Evolutionary conservation across 768 basidiomycete species (phyloP).

Genomic region (Lactarius sp.): DNA sequence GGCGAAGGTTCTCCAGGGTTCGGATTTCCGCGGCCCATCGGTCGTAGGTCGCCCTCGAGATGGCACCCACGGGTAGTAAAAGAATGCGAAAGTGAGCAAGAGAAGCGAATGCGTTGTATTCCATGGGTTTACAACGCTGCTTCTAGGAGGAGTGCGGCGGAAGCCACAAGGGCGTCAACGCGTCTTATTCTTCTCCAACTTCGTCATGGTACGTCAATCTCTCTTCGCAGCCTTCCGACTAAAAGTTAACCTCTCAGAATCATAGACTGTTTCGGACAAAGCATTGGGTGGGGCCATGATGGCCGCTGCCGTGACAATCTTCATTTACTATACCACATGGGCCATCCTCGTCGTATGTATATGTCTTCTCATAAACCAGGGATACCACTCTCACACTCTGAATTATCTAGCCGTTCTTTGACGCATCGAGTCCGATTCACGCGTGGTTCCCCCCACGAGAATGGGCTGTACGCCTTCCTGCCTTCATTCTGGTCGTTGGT

Average conservation of each 20-base stretch:
- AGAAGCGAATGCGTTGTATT: conserved; percentile 67
- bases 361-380: neutral
- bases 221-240: neutral
- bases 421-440: conserved; percentile 67
- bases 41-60: conserved; percentile 64
- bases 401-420: conserved; percentile 68
- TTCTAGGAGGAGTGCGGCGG: no score
- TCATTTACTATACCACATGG: conserved; percentile 91
- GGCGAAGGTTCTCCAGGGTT: conserved; percentile 63
- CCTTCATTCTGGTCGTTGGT: conserved; percentile 75
- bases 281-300: conserved; percentile 76
- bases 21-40: conserved; percentile 70
- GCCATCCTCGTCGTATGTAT: conserved; percentile 75
- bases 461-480: conserved; percentile 88
- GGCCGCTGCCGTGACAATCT: conserved; percentile 66
- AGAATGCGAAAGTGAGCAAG: conserved; percentile 83
- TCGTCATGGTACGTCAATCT: conserved; percentile 11
- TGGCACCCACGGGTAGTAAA: conserved; percentile 78
- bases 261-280: conserved; percentile 76
- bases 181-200: neutral
- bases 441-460: conserved; percentile 80
- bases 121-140: conserved; percentile 42
- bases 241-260: neutral
- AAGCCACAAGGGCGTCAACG: neutral
- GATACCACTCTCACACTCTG: conserved; percentile 11